Evolutionary conservation across 306 rosid genomes (phyloP), one percentile per base, ranked within the genome.

Genomic region (Begonia fuchsioides): DNA sequence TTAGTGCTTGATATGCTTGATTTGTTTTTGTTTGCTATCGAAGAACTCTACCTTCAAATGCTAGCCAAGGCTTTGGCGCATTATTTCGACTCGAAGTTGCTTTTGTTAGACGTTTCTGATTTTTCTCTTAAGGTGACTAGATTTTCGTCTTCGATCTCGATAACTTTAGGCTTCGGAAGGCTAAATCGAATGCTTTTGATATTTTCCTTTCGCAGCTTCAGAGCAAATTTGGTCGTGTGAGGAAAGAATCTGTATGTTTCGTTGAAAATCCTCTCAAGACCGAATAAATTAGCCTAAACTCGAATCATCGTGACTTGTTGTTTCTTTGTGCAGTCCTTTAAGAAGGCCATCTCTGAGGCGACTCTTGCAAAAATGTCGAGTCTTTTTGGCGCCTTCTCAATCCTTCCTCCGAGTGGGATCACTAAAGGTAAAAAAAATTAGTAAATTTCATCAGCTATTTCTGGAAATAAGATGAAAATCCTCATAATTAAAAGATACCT

Each of bases 1-100:
- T 15, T 32, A 57, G 32, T 38, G 12, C 44, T 57, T 57, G 5
- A 32, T 45, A 38, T 26, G 20, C 12, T 43, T 26, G 16, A 38
- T 66, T 49, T 50, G 53, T 14, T 39, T 32, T 55, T 57, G 55
- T 26, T 11, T 14, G 44, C 49, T 56, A 44, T 62, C 71, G 53
- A 67, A 90, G 97, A 84, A 63, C 75, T 55, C 58, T 81, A 77
- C 79, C 87, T 76, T 54, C 97, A 90, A 75, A 65, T n/a, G 82
- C 95, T 90, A 44, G 85, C 92, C 49, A 76, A 46, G 70, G 95
- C 95, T 56, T 80, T 90, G 51, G 93, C 95, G n/a, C 80, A 71
- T 67, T 11, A 16, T 69, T 90, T 79, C 49, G 73, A 77, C 52
- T 72, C 97, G 0, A 81, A 85, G 79, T 60, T 90, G 72, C 75